Evolutionary conservation across 352 stramenopile genomes (phyloP).

Genomic region (Globisporangium irregulare): DNA sequence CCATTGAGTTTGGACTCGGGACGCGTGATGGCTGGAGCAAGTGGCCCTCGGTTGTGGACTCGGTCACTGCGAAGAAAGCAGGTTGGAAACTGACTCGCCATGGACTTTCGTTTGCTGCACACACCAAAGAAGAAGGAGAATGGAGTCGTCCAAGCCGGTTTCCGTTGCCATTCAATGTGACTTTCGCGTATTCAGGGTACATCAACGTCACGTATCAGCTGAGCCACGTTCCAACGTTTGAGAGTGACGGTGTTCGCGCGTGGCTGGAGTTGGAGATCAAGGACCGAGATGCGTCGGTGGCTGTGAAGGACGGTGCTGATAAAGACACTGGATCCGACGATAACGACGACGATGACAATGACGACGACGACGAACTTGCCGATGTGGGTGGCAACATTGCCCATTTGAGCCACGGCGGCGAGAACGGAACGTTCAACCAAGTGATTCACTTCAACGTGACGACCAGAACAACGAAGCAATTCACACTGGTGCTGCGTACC

Average conservation of each 20-base stretch:
- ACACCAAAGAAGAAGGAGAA: slow-evolving; percentile 19
- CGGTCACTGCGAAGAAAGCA: slow-evolving; percentile 25
- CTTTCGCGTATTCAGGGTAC: slow-evolving; percentile 45
- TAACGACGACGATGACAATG: slow-evolving; percentile 17
- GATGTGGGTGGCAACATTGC: slow-evolving; percentile 33
- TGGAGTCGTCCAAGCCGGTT: slow-evolving; percentile 37
- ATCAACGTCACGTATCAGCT: slow-evolving; percentile 70
- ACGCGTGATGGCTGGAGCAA: slow-evolving; percentile 54
- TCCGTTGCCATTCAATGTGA: slow-evolving; percentile 51
- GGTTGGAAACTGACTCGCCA: slow-evolving; percentile 73
- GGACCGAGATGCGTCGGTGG: slow-evolving; percentile 16
- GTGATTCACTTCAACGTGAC: slow-evolving; percentile 57
- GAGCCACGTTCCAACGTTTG: slow-evolving; percentile 62
- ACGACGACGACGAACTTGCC: slow-evolving; percentile 22
- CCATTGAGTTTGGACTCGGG: slow-evolving; percentile 42
- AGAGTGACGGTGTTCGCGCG: slow-evolving; percentile 46
- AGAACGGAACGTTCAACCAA: slow-evolving; percentile 66
- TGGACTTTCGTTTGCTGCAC: slow-evolving; percentile 38
- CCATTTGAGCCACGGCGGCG: slow-evolving; percentile 54
- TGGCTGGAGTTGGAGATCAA: slow-evolving; percentile 70
- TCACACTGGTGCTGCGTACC: slow-evolving; percentile 57
- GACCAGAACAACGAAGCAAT: slow-evolving; percentile 38
- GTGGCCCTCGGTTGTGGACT: slow-evolving; percentile 62
- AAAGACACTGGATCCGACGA: not conserved
- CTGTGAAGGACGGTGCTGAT: slow-evolving; percentile 10